Conservation (phyloP, 1,139 yeast species). For the Sugiyamaella neomexicana region DNA sequence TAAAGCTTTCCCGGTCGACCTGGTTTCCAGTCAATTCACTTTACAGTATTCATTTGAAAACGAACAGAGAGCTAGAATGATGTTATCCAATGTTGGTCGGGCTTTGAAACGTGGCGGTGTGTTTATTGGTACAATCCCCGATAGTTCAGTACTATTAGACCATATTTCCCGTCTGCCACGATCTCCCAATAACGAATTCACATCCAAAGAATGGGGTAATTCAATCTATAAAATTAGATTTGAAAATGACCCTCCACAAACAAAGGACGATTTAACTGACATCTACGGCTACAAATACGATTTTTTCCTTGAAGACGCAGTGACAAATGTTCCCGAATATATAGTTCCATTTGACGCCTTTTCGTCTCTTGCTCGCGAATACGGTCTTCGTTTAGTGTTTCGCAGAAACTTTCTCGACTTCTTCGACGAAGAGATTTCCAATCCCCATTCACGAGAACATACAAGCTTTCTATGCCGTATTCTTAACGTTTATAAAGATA, state of each 20-base stretch:
- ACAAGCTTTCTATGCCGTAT: constrained; percentile 51
- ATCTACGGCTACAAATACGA: constrained; percentile 84
- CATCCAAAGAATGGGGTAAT: constrained; percentile 67
- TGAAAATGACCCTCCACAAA: constrained; percentile 69
- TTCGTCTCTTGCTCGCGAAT: constrained; percentile 79
- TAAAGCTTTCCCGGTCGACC: constrained; percentile 78
- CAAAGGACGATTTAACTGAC: constrained; percentile 61
- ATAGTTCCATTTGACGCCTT: constrained; percentile 95
- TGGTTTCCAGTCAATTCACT: constrained; percentile 87
- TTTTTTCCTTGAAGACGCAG: constrained; percentile 86
- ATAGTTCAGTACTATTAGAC: constrained; percentile 75
- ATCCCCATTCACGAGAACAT: constrained; percentile 63
- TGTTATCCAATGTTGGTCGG: constrained; percentile 72
- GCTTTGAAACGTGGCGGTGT: constrained; percentile 79
- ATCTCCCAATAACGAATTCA: constrained; percentile 26
- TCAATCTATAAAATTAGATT: constrained; percentile 78
- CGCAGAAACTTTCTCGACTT: constrained; percentile 80
- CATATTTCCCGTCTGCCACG: constrained; percentile 44
- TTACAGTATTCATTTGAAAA: constrained; percentile 92
- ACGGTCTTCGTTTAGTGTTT: constrained; percentile 68
- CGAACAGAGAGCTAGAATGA: constrained; percentile 71
- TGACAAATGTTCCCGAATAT: constrained; percentile 93
- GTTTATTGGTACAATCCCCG: constrained; percentile 93
- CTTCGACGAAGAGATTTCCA: constrained; percentile 74
- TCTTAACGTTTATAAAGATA: constrained; percentile 47